Base-by-base conservation (phyloP, 2,329 filamentous ascomycete species). In the Pseudophaeomoniella oleicola region DNA sequence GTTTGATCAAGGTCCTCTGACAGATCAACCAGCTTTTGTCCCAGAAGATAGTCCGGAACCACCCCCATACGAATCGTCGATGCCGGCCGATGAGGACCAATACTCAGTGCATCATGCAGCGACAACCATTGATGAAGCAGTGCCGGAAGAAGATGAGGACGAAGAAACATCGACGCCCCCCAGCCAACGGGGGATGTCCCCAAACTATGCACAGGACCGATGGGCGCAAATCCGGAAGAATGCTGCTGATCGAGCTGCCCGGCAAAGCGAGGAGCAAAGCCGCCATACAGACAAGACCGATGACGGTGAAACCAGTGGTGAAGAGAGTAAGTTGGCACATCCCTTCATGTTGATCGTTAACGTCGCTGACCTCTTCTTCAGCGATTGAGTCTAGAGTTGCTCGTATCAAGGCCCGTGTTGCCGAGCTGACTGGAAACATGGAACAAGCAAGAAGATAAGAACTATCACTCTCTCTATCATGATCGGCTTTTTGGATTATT, bases 201-300 rank as follows among this genome's bases (percentile, higher is more conserved):
- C 66, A 3, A n/a, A 9, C 6, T n/a, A 27, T 6, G 61, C 63
- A 19, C 69, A 81, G 44, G 87, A 94, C 53, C 78, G 88, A 37
- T 98, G 90, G 90, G 88, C 88, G 1, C 85, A 93, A 58, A 94
- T 96, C 46, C 76, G 87, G 46, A 88, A 87, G 67, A 94, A 94
- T 50, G 90, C 90, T 9, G 86, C 86, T 3, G 81, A 90, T 42
- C 73, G 86, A 41, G 82, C 81, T 22, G 69, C 68, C 37, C 69
- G 75, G 42, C 66, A 73, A 31, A 75, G 72, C 37, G 80, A 85
- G 46, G 76, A 82, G 48, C 71, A 76, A 44, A 64, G 63, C 45
- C 68, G 68, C 29, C 67, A 67, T 32, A 72, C 63, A 48, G 72
- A 71, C 49, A 65, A 64, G 17, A 75, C 69, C 13, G 84, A 88